phyloP scores from a whole-genome alignment of 192 early-diverging fungal species.

The Chytriomyces confervae region DNA sequence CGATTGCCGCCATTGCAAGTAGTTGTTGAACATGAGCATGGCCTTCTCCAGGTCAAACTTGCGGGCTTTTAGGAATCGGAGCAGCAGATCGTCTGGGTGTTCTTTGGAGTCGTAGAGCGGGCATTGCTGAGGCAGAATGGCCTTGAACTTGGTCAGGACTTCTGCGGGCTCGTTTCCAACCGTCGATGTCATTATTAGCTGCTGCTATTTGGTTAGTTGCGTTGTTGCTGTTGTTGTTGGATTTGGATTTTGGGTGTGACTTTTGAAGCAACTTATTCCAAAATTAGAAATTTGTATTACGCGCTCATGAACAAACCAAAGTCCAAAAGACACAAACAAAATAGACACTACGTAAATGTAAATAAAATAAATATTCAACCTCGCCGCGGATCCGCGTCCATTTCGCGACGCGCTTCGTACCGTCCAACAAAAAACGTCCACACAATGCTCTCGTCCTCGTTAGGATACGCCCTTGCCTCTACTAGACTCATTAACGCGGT shows the following conservation, averaged over 20 bases:
- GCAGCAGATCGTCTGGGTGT: slow-evolving; percentile 64
- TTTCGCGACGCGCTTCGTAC: slow-evolving; percentile 25
- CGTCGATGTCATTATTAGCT: neutral
- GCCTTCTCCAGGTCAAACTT: slow-evolving; percentile 67
- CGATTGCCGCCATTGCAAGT: slow-evolving; percentile 63
- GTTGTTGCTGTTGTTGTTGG: neutral
- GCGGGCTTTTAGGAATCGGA: slow-evolving; percentile 72
- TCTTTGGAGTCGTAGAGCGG: slow-evolving; percentile 28
- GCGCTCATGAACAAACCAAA: too few relatives aligned
- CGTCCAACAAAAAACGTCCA: slow-evolving; percentile 30
- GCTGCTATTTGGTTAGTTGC: neutral
- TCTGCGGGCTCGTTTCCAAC: slow-evolving; percentile 1
- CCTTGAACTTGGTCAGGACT: slow-evolving; percentile 28
- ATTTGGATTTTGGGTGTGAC: too few relatives aligned
- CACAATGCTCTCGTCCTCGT: slow-evolving; percentile 3
- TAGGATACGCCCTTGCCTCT: slow-evolving; percentile 29
- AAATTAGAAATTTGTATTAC: too few relatives aligned
- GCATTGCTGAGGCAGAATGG: neutral
- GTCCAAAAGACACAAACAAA: too few relatives aligned
- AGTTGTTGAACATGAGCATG: slow-evolving; percentile 68
- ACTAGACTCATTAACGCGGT: slow-evolving; percentile 34
- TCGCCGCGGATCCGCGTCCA: slow-evolving; percentile 19
- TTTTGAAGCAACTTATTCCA: too few relatives aligned
- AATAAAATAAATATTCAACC: neutral
- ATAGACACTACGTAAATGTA: too few relatives aligned